Evolutionary conservation across 2,329 filamentous ascomycete species (phyloP).

Genomic region (Lachnellula hyalina): DNA sequence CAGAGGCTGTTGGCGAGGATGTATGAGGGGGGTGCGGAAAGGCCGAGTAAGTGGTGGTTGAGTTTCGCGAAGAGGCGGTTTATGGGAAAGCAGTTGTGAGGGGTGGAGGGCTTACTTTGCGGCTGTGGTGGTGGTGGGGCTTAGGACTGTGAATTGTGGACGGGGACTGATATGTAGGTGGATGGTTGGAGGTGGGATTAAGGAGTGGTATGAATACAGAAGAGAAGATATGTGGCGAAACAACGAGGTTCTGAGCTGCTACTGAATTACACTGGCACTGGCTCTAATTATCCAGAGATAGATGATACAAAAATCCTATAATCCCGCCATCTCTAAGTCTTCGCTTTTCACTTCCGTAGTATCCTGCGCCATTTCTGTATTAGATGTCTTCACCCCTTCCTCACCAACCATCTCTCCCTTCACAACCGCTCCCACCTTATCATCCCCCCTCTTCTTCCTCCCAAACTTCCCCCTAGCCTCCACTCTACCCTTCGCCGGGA

Average conservation of each 20-base stretch:
- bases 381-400: neutral
- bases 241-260: neutral
- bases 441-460: conserved; percentile 19
- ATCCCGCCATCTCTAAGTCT: conserved; percentile 1
- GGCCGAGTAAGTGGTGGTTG: conserved; percentile 86
- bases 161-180: neutral
- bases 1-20: conserved; percentile 76
- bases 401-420: conserved; percentile 5
- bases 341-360: neutral
- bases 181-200: neutral
- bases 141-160: neutral
- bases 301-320: neutral
- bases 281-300: neutral
- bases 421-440: neutral
- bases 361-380: neutral
- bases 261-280: neutral
- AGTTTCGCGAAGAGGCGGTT: conserved; percentile 99
- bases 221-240: no score
- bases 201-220: no score
- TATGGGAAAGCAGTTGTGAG: conserved; percentile 86
- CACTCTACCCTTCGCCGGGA: conserved; percentile 74
- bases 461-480: conserved; percentile 73
- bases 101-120: neutral
- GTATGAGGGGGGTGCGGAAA: conserved; percentile 75
- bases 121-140: neutral